Evolutionary conservation across 169 alveolate species (phyloP), one percentile per base, ranked within the genome.

Genomic region (Plasmodium yoelii): DNA sequence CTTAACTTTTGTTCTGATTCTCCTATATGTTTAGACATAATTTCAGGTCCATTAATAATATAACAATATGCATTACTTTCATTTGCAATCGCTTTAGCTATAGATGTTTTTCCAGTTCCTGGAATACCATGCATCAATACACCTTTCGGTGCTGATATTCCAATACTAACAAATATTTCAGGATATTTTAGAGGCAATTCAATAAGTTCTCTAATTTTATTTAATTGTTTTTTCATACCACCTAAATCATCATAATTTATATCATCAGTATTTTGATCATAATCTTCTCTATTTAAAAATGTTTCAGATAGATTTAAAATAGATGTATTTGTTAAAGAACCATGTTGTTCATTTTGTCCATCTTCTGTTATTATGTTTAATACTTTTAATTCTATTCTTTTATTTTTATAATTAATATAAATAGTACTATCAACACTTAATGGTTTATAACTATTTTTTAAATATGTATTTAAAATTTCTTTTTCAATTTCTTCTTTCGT

Each of bases 1-100:
- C 98, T 74, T 28, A 96, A 92, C 53, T 94, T 93, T 15, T 93
- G 95, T 92, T 96, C 98, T 13, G 97, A 94, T 60, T 96, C 98
- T 1, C 98, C 98, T 42, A 94, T 93, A 63, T 91, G 94, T 71
- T 94, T 94, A 15, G 96, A 94, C 96, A 94, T 92, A 13, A 94
- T 94, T 65, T 94, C 96, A 0, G 96, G 96, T 0, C 96, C 96
- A 51, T 94, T 94, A 15, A 94, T 89, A 3, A 94, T 90, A 39
- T 88, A 87, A 44, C 95, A 94, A 28, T 92, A 88, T 4, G 96
- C 96, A 15, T 94, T 94, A 9, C 94, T 94, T 59, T 95, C 97
- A 34, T 92, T 91, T 13, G 97, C 97, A 55, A 95, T 95, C 22
- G 96, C 96, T 53, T 94, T 88, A 1, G 97, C 97, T 15, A 95